Evolutionary conservation across 179 eudicot genomes (phyloP).

Genomic region (Beta lomatogona): DNA sequence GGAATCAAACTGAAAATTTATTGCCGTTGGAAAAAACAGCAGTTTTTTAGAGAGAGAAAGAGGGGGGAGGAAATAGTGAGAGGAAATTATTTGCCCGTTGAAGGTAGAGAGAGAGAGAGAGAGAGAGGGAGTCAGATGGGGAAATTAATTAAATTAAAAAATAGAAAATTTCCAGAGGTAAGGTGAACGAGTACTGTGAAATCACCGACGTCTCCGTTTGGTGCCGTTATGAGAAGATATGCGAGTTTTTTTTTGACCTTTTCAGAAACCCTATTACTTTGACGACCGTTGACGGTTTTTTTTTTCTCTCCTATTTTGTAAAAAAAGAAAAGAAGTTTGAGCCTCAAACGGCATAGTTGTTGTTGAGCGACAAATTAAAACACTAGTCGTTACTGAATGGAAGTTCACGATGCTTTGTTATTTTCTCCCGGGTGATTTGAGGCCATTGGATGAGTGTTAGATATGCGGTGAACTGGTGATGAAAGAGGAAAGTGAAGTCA

Average conservation of each 20-base stretch:
- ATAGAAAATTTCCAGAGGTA: constrained; percentile 16
- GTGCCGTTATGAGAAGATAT: constrained; percentile 35
- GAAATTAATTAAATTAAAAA: constrained; percentile 14
- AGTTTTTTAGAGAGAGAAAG: constrained; percentile 27
- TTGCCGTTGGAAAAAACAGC: constrained; percentile 10
- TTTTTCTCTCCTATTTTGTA: not conserved
- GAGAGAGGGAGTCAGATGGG: not conserved
- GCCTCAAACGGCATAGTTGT: constrained; percentile 66
- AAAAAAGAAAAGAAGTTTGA: constrained; percentile 45
- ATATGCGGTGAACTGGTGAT: too few relatives aligned
- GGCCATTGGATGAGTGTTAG: not conserved
- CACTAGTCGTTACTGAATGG: not conserved
- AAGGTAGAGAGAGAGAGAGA: constrained; percentile 37
- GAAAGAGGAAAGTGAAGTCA: too few relatives aligned
- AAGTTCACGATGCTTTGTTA: too few relatives aligned
- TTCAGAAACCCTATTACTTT: constrained; percentile 19
- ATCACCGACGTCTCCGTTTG: constrained; percentile 60
- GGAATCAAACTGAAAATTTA: constrained; percentile 13
- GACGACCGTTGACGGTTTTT: constrained; percentile 42
- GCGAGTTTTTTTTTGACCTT: not conserved
- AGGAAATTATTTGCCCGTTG: constrained; percentile 54
- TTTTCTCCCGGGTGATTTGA: not conserved
- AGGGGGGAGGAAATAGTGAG: not conserved
- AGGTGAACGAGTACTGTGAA: constrained; percentile 55
- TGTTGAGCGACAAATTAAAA: not conserved